Conservation (phyloP, 306 rosid genomes). For the Prinsepia uniflora region DNA sequence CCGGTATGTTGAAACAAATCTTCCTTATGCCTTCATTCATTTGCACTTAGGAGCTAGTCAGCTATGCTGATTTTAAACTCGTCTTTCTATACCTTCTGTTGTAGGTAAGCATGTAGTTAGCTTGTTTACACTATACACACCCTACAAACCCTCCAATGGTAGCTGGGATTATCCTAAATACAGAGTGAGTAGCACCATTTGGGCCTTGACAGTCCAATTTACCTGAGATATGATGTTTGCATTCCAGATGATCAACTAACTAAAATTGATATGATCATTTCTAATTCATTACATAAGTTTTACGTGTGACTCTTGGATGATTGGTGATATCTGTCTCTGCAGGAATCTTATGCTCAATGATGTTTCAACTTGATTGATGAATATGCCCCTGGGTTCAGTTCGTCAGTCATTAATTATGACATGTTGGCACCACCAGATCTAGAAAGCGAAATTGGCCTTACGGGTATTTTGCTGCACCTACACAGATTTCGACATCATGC, state of each 20-base stretch:
- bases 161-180: constrained; percentile 72
- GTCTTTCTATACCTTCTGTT: background rate
- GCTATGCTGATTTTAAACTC: background rate
- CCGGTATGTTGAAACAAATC: constrained; percentile 46
- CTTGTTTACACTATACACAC: constrained; percentile 85
- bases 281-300: too few relatives aligned
- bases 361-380: constrained; percentile 78
- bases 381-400: constrained; percentile 84
- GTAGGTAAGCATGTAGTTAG: constrained; percentile 88
- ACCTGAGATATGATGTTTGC: background rate
- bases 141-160: constrained; percentile 74
- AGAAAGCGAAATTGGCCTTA: constrained; percentile 85
- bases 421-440: constrained; percentile 97
- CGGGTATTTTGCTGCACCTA: constrained; percentile 44
- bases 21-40: background rate
- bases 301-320: too few relatives aligned
- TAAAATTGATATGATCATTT: too few relatives aligned
- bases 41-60: background rate
- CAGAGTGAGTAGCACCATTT: constrained; percentile 44
- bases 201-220: background rate
- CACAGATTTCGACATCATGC: background rate
- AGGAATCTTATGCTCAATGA: constrained; percentile 71
- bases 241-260: background rate
- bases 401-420: constrained; percentile 73
- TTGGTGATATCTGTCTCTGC: background rate